phyloP scores from a whole-genome alignment of 139 green algal species.

The Coelastrella sp. region DNA sequence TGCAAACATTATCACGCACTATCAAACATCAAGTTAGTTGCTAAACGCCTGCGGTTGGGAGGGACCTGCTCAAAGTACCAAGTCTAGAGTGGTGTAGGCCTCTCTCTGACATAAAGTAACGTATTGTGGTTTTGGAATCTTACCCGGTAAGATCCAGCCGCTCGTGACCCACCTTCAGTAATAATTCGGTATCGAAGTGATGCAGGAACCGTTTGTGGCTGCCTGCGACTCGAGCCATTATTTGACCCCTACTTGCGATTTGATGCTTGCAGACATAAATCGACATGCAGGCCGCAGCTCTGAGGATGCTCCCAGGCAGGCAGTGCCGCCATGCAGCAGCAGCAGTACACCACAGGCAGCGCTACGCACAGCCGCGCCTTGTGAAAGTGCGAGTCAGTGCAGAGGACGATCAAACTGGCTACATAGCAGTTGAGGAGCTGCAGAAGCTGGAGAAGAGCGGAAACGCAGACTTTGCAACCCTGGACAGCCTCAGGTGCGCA shows the following conservation, averaged over 20 bases:
- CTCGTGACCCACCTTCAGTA: too few relatives aligned
- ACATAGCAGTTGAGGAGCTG: neutral
- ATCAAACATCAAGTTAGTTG: too few relatives aligned
- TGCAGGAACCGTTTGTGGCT: neutral
- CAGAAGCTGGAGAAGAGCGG: neutral
- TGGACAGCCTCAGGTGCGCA: neutral
- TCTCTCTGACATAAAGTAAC: too few relatives aligned
- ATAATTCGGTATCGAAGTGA: neutral
- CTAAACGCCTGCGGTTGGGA: too few relatives aligned
- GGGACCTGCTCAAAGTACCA: too few relatives aligned
- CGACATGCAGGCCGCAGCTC: neutral
- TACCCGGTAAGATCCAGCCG: too few relatives aligned
- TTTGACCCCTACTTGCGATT: neutral
- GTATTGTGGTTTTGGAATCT: too few relatives aligned
- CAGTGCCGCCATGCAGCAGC: constrained; percentile 14
- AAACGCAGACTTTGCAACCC: neutral
- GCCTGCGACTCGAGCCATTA: neutral
- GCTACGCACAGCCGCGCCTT: neutral
- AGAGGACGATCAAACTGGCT: neutral
- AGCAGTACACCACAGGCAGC: constrained; percentile 4
- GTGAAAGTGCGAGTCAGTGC: neutral
- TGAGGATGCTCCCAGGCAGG: neutral
- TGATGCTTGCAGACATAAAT: neutral
- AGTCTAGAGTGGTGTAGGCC: too few relatives aligned
- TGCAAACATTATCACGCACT: too few relatives aligned